Percentiles rank a stretch among this genome's conserved stretches.
These are phyloP conservation scores for Murraya paniculata DNA, from an alignment of 345 rosid genomes.

Conservation along the genomic window DNA sequence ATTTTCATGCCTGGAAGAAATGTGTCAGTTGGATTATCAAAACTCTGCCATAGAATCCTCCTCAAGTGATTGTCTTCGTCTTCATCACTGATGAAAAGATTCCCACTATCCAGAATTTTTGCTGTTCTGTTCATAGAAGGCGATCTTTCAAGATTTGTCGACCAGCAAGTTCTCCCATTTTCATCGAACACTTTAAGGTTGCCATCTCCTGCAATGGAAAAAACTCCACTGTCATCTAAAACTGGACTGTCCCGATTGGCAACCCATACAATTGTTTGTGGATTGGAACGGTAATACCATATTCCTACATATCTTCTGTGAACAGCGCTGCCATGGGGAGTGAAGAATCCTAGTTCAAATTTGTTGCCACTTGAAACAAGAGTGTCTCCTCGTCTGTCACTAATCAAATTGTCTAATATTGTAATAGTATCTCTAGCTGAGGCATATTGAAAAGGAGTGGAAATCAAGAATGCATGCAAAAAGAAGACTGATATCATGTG, in stretches of 20 bases:
- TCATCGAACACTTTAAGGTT: slow-evolving; percentile 30
- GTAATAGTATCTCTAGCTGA: slow-evolving; percentile 31
- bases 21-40: slow-evolving; percentile 51
- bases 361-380: slow-evolving; percentile 32
- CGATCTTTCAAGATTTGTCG: slow-evolving; percentile 11
- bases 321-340: slow-evolving; percentile 32
- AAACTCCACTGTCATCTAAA: not conserved
- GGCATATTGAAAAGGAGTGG: slow-evolving; percentile 15
- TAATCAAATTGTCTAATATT: slow-evolving; percentile 24
- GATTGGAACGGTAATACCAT: slow-evolving; percentile 32
- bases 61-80: slow-evolving; percentile 1
- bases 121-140: slow-evolving; percentile 3
- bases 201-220: slow-evolving; percentile 26
- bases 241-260: slow-evolving; percentile 41
- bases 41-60: slow-evolving; percentile 40
- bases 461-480: not conserved
- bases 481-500: slow-evolving; percentile 30
- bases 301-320: slow-evolving; percentile 40
- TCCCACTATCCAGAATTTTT: slow-evolving; percentile 40
- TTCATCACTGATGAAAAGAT: slow-evolving; percentile 33
- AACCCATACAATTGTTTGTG: slow-evolving; percentile 41
- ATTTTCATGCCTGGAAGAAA: slow-evolving; percentile 64
- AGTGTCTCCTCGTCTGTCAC: slow-evolving; percentile 30
- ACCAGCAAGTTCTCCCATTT: slow-evolving; percentile 28
- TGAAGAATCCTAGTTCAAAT: slow-evolving; percentile 51